Conservation (phyloP, 257 asterid species). For the Ophiorrhiza pumila region DNA sequence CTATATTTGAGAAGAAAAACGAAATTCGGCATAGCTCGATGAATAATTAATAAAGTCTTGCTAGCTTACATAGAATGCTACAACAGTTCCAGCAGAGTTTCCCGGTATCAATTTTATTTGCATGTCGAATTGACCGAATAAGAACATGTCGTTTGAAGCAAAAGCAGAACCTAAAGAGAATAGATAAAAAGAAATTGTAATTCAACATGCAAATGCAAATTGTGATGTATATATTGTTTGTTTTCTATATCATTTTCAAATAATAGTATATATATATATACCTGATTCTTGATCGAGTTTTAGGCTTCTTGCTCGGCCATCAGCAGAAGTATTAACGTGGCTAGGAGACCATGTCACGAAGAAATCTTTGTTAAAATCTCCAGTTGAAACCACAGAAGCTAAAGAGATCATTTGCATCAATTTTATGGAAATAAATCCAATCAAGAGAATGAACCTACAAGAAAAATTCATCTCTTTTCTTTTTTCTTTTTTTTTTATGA, state of each 20-base stretch:
- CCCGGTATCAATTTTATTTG: constrained; percentile 73
- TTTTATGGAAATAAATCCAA: constrained; percentile 1
- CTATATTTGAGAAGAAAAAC: neutral
- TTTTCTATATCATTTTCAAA: neutral
- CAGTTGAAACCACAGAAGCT: constrained; percentile 66
- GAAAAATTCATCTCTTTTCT: constrained; percentile 24
- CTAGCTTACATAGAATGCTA: constrained; percentile 71
- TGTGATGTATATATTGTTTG: neutral
- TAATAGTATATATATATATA: constrained; percentile 4
- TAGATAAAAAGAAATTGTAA: no score
- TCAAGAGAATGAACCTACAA: constrained; percentile 15
- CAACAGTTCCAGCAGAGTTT: constrained; percentile 87
- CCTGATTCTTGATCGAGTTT: constrained; percentile 69
- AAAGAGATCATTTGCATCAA: constrained; percentile 27
- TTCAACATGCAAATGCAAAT: no score
- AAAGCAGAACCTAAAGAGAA: constrained; percentile 50
- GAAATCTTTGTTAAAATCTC: constrained; percentile 86
- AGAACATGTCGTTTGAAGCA: constrained; percentile 67
- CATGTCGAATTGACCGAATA: constrained; percentile 87
- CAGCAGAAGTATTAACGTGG: constrained; percentile 70
- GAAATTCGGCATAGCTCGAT: no score
- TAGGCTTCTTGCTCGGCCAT: constrained; percentile 61
- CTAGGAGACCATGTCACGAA: constrained; percentile 69
- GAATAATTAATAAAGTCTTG: neutral
- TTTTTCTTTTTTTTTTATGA: neutral